Base-by-base conservation (phyloP, 345 rosid genomes). In the Salix caprea region DNA sequence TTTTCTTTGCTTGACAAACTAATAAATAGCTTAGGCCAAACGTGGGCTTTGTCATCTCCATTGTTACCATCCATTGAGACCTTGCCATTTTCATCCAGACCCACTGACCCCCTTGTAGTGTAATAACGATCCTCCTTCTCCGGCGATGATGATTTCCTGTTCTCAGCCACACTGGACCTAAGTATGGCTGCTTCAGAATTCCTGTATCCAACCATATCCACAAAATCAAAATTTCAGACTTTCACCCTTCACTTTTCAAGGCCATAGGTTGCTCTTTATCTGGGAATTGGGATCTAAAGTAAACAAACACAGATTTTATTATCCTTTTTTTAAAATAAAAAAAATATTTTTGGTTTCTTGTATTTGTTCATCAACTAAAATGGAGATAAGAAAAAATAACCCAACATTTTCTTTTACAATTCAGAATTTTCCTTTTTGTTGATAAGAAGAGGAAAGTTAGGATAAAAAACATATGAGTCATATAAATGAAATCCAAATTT, bases 1-100 rank as follows among this genome's bases (percentile, higher is more conserved):
- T 90, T 90, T 79, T 90, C 94, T 85, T 90, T 90, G 86, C 89
- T 90, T 28, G 94, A 90, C 69, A 90, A 82, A 7, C 85, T 74
- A 19, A 85, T 82, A 60, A 74, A 86, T 68, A 90, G 84, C 84
- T 88, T 89, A 46, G 94, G 94, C 94, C 94, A 90, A 32, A 84
- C 85, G 26, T 64, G 65, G 65, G 79, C 84, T 76, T 86, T 82
- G 37, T 82, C 90, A 8, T 83, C 92, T 75, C 86, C 91, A 42
- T 73, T 82, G 65, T 71, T 83, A 21, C 75, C 77, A 67, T 88
- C 88, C 65, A 73, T 12, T 24, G 85, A 76, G 69, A 75, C 65
- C 81, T 86, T 87, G 52, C 87, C 90, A 74, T 84, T 84, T 77
- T 79, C 89, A 70, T 86, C 90, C 74, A 88, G 78, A 26, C 78